phyloP scores from a whole-genome alignment of 2,329 filamentous ascomycete genomes.

The Cladophialophora chaetospira region DNA sequence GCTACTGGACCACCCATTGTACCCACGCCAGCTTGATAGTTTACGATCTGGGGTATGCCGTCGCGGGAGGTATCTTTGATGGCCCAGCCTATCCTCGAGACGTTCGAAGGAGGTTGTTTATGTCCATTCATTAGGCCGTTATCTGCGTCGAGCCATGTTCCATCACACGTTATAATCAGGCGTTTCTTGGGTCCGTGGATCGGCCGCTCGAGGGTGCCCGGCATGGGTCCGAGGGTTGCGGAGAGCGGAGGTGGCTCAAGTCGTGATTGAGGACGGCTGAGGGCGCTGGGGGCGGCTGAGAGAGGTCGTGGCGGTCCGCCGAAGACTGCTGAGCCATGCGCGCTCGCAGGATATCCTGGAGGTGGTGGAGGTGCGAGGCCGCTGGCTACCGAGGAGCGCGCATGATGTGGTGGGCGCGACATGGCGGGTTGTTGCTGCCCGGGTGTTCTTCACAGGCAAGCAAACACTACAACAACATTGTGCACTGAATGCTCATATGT shows the following conservation, averaged over 20 bases:
- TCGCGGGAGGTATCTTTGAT: slow-evolving; percentile 38
- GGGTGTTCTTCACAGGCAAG: not conserved
- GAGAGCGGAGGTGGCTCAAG: slow-evolving; percentile 31
- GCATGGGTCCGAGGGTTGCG: slow-evolving; percentile 31
- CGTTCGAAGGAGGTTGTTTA: slow-evolving; percentile 42
- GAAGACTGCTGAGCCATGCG: slow-evolving; percentile 24
- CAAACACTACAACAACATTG: slow-evolving; percentile 2
- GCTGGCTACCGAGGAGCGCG: slow-evolving; percentile 27
- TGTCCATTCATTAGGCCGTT: slow-evolving; percentile 34
- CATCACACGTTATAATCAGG: slow-evolving; percentile 42
- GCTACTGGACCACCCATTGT: slow-evolving; percentile 33
- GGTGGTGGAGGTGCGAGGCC: slow-evolving; percentile 27
- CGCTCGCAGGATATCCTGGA: slow-evolving; percentile 20
- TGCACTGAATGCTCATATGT: not conserved
- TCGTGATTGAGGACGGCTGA: slow-evolving; percentile 26
- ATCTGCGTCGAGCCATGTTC: slow-evolving; percentile 41
- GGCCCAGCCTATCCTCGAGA: slow-evolving; percentile 42
- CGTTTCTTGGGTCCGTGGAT: slow-evolving; percentile 34
- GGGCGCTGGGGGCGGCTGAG: slow-evolving; percentile 13
- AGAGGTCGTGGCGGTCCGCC: slow-evolving; percentile 18
- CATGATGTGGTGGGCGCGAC: slow-evolving; percentile 23
- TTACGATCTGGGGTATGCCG: slow-evolving; percentile 43
- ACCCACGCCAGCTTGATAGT: slow-evolving; percentile 47
- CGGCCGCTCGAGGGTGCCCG: slow-evolving; percentile 29
- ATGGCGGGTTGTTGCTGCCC: slow-evolving; percentile 10